Evolutionary conservation across 108 stramenopile species (phyloP), one percentile per base, ranked within the genome.

Genomic region (Skeletonema costatum): DNA sequence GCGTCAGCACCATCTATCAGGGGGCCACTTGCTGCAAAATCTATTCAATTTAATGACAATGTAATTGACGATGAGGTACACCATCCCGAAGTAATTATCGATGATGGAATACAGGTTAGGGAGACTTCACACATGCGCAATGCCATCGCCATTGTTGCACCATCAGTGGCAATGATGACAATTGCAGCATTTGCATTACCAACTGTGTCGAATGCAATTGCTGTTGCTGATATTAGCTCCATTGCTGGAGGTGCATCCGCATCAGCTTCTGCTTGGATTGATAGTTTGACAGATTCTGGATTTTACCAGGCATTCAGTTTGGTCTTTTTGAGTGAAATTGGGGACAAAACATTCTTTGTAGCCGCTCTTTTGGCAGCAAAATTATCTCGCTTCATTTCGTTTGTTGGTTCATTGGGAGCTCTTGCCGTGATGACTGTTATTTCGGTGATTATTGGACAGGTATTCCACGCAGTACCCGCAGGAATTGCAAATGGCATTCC

Each of bases 321-420:
- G 63, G 98, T 99, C 8, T 98, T 99, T 77, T 86, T 99, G 32
- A 97, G 98, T 60, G 99, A 99, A 76, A 97, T 99, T 72, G 99
- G 99, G 36, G 99, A 99, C 87, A 99, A 99, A 74, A 99, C 99
- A 58, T 99, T 99, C 75, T 99, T 99, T 86, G 97, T 99, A 67
- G 99, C 99, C 2, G 98, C 96, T 31, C 88, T 99, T 48, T 68
- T 99, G 41, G 98, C 98, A 8, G 93, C 94, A 72, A 94, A 97
- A 74, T 81, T 87, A 10, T 89, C 89, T 31, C 80, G 95, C 21
- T 73, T 98, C 32, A 87, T 97, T 31, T 92, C 97, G 3, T 99
- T 98, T 70, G 76, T 95, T 17, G 99, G 98, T 35, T 91, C 94
- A 19, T 82, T 99, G 38, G 92, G 84, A 4, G 99, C 99, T 8